Percentiles rank a stretch among this genome's conserved stretches.
Conservation (phyloP, 2,329 filamentous ascomycete genomes). For the Colletotrichum siamense region DNA sequence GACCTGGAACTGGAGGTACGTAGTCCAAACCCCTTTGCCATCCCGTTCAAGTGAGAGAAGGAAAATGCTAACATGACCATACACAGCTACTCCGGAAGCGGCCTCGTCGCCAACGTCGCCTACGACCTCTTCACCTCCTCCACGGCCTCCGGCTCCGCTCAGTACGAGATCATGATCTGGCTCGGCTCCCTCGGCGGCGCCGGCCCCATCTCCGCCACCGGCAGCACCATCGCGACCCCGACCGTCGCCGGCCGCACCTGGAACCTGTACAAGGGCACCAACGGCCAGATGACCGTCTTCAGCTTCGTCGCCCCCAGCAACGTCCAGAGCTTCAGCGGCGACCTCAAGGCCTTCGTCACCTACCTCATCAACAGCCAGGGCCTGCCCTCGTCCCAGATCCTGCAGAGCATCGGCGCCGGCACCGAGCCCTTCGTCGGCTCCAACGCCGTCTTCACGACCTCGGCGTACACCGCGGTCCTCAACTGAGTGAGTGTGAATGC, state of each 20-base stretch:
- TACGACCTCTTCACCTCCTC: constrained; percentile 66
- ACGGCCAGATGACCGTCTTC: constrained; percentile 65
- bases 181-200: constrained; percentile 62
- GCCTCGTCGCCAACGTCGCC: constrained; percentile 58
- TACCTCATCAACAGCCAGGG: constrained; percentile 58
- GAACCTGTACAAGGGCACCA: constrained; percentile 66
- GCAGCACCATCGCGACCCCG: constrained; percentile 56
- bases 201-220: constrained; percentile 56
- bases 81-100: constrained; percentile 36
- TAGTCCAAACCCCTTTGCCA: not conserved
- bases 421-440: constrained; percentile 62
- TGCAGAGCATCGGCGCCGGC: constrained; percentile 52
- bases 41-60: not conserved
- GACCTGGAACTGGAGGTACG: constrained; percentile 36
- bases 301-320: constrained; percentile 51
- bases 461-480: constrained; percentile 8
- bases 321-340: constrained; percentile 58
- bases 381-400: constrained; percentile 40
- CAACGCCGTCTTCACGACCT: constrained; percentile 32
- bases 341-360: constrained; percentile 61
- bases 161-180: constrained; percentile 74
- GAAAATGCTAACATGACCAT: not conserved
- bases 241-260: constrained; percentile 60
- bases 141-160: constrained; percentile 43
- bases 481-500: not conserved